Evolutionary conservation across 1,139 yeast genomes (phyloP), one percentile per base, ranked within the genome.

Genomic region (Pneumocystis oryctolagi): DNA sequence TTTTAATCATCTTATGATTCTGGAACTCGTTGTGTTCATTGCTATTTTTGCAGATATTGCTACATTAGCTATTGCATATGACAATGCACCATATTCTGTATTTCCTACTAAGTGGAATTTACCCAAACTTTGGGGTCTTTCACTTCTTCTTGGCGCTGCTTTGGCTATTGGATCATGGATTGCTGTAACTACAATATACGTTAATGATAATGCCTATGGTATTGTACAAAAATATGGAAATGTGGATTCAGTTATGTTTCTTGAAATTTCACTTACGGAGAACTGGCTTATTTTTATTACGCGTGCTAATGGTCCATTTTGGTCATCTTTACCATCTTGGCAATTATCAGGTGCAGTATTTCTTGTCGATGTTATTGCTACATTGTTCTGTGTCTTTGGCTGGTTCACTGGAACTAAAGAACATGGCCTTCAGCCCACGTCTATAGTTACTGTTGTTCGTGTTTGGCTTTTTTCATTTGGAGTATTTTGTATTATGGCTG

Each of bases 31-130:
- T 77, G 88, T 84, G 70, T 84, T 84, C 77, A 81, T 84, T 78
- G 88, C 88, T 69, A 82, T 84, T 72, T 84, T 84, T 76, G 88
- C 88, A 71, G 88, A 84, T 77, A 84, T 84, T 74, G 88, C 88
- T 68, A 84, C 88, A 72, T 78, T 84, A 73, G 88, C 88, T 69
- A 84, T 84, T 77, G 88, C 88, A 71, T 84, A 84, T 76, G 88
- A 84, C 75, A 74, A 92, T 73, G 98, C 98, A 79, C 98, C 97
- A 74, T 92, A 82, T 82, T 94, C 92, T 77, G 95, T 89, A 77
- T 80, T 81, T 75, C 98, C 98, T 72, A 97, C 92, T 74, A 92
- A 92, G 80, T 92, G 98, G 98, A 90, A 92, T 85, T 80, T 90
- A 75, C 87, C 87, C 73, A 82, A 84, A 80, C 82, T 84, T 73